Percentiles rank a stretch among this genome's conserved stretches.
Conservation (phyloP, 495 filamentous ascomycete species). For the Aspergillus wentii region DNA sequence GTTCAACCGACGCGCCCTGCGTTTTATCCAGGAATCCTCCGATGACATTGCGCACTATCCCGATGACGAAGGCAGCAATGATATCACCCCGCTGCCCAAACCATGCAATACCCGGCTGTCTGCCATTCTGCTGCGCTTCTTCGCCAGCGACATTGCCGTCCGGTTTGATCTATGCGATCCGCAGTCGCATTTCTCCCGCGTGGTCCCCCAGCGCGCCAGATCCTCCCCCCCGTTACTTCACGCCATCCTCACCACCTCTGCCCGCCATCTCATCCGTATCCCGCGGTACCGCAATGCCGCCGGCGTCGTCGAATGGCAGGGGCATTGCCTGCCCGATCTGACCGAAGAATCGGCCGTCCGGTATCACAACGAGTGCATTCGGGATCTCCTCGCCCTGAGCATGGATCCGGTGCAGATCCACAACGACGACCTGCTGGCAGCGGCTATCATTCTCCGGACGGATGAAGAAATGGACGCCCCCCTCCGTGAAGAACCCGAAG, state of each 20-base stretch:
- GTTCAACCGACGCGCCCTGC: too few relatives aligned
- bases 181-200: constrained; percentile 2
- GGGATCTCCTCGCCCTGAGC: neutral
- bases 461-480: constrained; percentile 8
- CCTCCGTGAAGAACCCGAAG: neutral
- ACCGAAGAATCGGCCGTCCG: constrained; percentile 1
- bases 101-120: neutral
- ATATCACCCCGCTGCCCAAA: neutral
- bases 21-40: too few relatives aligned
- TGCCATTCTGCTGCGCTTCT: constrained; percentile 4
- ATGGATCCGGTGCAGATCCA: constrained; percentile 6
- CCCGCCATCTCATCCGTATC: constrained; percentile 4
- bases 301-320: constrained; percentile 4
- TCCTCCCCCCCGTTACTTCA: neutral
- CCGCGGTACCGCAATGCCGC: constrained; percentile 1
- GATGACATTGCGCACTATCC: too few relatives aligned
- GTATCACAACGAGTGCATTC: constrained; percentile 5
- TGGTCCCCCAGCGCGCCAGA: constrained; percentile 2
- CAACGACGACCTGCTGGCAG: constrained; percentile 5
- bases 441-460: constrained; percentile 4
- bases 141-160: constrained; percentile 1
- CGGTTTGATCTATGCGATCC: constrained; percentile 7
- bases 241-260: constrained; percentile 2
- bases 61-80: neutral
- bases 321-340: constrained; percentile 1